Evolutionary conservation across 306 rosid genomes (phyloP).

Genomic region (Malus orientalis): DNA sequence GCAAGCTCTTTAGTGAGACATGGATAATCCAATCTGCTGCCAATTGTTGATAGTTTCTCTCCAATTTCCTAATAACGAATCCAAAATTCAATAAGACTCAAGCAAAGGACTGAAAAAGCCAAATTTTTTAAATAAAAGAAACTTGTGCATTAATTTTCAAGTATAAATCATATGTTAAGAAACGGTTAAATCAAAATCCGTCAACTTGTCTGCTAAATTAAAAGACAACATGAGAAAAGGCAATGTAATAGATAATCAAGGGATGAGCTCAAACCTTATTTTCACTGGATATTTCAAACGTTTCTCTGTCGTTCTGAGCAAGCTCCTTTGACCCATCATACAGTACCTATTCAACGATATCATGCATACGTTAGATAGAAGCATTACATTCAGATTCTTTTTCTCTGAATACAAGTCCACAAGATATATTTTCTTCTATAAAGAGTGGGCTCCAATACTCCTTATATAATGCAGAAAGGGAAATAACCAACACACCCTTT

Average conservation of each 20-base stretch:
- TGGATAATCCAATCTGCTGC: slow-evolving; percentile 82
- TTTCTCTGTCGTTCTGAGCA: slow-evolving; percentile 60
- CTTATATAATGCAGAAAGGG: slow-evolving; percentile 50
- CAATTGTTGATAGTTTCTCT: slow-evolving; percentile 74
- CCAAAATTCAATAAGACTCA: slow-evolving; percentile 5
- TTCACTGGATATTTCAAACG: slow-evolving; percentile 62
- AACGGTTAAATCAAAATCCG: slow-evolving; percentile 1
- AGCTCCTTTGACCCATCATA: slow-evolving; percentile 90
- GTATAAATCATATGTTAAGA: neutral
- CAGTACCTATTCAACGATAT: slow-evolving; percentile 53
- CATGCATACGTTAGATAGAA: slow-evolving; percentile 4
- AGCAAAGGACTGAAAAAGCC: neutral
- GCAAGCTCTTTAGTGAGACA: slow-evolving; percentile 71
- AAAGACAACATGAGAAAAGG: neutral
- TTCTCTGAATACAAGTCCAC: slow-evolving; percentile 4
- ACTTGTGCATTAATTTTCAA: neutral
- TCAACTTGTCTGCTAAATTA: neutral
- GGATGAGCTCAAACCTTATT: slow-evolving; percentile 49
- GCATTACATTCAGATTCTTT: slow-evolving; percentile 16
- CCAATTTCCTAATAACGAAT: slow-evolving; percentile 59
- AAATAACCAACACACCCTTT: slow-evolving; percentile 99
- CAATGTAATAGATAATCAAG: neutral
- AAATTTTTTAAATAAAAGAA: neutral
- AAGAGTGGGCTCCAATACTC: slow-evolving; percentile 35
- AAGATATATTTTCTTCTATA: slow-evolving; percentile 14